phyloP scores from a whole-genome alignment of 495 filamentous ascomycete species.

The Lentithecium fluviatile region DNA sequence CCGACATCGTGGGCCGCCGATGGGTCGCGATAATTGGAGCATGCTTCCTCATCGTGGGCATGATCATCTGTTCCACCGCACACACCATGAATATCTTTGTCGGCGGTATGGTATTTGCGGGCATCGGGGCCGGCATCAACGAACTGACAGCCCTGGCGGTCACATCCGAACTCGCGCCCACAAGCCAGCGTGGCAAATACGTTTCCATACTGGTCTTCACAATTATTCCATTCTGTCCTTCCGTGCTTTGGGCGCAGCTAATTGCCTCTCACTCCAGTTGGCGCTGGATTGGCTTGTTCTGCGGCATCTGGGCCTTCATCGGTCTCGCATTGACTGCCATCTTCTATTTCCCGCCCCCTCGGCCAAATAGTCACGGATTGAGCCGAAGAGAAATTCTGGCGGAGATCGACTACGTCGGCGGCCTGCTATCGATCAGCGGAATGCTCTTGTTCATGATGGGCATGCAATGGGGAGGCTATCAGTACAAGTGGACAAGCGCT shows the following conservation, averaged over 20 bases:
- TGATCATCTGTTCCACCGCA: slow-evolving; percentile 65
- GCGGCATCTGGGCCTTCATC: slow-evolving; percentile 59
- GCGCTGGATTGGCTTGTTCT: slow-evolving; percentile 64
- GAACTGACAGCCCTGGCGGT: slow-evolving; percentile 68
- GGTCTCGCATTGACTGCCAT: slow-evolving; percentile 60
- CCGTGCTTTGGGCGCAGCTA: slow-evolving; percentile 68
- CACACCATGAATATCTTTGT: slow-evolving; percentile 53
- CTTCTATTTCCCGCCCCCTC: slow-evolving; percentile 67
- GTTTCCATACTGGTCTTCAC: slow-evolving; percentile 66
- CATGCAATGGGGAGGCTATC: slow-evolving; percentile 68
- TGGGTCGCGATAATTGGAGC: slow-evolving; percentile 64
- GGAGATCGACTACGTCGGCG: slow-evolving; percentile 66
- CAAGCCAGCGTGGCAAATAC: slow-evolving; percentile 65
- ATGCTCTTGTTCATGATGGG: slow-evolving; percentile 66
- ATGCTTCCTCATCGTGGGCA: slow-evolving; percentile 59
- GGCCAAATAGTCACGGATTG: slow-evolving; percentile 54
- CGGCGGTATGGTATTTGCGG: slow-evolving; percentile 63
- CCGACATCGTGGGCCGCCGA: slow-evolving; percentile 67
- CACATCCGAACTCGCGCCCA: slow-evolving; percentile 68
- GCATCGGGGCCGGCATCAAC: slow-evolving; percentile 62
- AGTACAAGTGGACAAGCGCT: slow-evolving; percentile 38
- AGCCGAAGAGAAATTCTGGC: slow-evolving; percentile 52
- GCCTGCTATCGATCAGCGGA: slow-evolving; percentile 63
- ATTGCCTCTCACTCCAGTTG: slow-evolving; percentile 60
- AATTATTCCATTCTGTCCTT: slow-evolving; percentile 66